Percentiles rank a stretch among this genome's conserved stretches.
phyloP scores from a whole-genome alignment of 108 stramenopile genomes.

The Stephanodiscus minutulus region DNA sequence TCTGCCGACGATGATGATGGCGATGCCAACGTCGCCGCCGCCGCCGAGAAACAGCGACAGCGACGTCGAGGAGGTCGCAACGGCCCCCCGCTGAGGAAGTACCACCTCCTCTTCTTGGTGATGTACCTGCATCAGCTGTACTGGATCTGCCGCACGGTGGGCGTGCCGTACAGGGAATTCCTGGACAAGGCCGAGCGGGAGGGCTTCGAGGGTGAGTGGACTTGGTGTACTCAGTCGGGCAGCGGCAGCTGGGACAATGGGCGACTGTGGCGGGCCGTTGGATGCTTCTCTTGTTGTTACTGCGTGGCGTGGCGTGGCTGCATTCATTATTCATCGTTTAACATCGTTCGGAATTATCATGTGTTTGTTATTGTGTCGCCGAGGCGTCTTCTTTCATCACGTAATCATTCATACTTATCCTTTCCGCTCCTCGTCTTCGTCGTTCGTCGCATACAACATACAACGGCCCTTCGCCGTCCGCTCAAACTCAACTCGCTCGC shows the following conservation, averaged over 20 bases:
- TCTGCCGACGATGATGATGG: too few relatives aligned
- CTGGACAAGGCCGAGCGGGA: slow-evolving; percentile 89
- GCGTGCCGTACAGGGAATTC: slow-evolving; percentile 72
- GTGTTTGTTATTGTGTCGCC: not conserved
- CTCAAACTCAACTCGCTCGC: not conserved
- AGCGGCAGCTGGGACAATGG: too few relatives aligned
- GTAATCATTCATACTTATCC: not conserved
- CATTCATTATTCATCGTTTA: too few relatives aligned
- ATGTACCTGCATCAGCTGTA: slow-evolving; percentile 62
- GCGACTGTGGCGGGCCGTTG: too few relatives aligned
- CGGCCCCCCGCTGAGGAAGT: not conserved
- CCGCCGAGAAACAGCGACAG: not conserved
- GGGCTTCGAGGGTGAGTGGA: slow-evolving; percentile 72
- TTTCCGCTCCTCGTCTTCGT: not conserved
- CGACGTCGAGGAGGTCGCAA: not conserved
- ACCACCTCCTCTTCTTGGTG: slow-evolving; percentile 59
- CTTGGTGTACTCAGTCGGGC: not conserved
- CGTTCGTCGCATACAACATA: not conserved
- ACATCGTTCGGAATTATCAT: too few relatives aligned
- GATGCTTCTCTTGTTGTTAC: too few relatives aligned
- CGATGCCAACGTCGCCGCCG: not conserved
- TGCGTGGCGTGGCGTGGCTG: too few relatives aligned
- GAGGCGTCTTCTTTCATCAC: not conserved
- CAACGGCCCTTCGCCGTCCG: not conserved
- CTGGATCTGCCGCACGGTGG: slow-evolving; percentile 65